Evolutionary conservation across 805 yeast genomes (phyloP), one percentile per base, ranked within the genome.

Genomic region (Wickerhamomyces chaumierensis): DNA sequence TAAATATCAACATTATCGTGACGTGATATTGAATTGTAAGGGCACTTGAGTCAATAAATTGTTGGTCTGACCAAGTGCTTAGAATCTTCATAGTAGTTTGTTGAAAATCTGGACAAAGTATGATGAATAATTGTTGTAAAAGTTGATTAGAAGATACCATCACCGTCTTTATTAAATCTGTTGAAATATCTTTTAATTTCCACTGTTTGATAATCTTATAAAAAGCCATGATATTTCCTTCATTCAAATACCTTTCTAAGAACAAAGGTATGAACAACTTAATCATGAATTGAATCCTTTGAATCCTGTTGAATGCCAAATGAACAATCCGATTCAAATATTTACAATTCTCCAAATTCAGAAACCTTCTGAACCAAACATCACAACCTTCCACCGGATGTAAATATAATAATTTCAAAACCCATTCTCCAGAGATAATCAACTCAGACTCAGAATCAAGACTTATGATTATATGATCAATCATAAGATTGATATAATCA

Each of bases 41-140:
- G 79, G 50, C 4, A 71, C 53, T 31, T 63, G 68, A 0, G 87
- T 72, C 28, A 71, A 55, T 2, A 55, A 49, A 25, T 63, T 69
- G 51, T 81, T 49, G 52, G 38, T 63, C 62, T 2, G 71, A 66
- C 69, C 70, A 65, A 12, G 49, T 37, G 2, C 27, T 28, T 3
- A 62, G 36, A 4, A 56, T 39, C 3, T 17, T 21, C 1, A 20
- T 29, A 2, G 46, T 35, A 2, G 38, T 41, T 2, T 39, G 11
- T 7, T 15, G 3, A n/a, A 34, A 35, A 18, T 41, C 35, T 2
- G 17, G 11, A 3, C 58, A 21, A 2, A 35, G 18, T 18, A 38
- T 34, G 0, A 40, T 37, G 4, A 45, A 38, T 5, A 45, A 41
- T 9, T 47, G 43, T 15, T 45, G 48, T 2, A 52, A 32, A 2